Conservation (phyloP, 2,329 filamentous ascomycete genomes). For the Pseudogymnoascus sp. region DNA sequence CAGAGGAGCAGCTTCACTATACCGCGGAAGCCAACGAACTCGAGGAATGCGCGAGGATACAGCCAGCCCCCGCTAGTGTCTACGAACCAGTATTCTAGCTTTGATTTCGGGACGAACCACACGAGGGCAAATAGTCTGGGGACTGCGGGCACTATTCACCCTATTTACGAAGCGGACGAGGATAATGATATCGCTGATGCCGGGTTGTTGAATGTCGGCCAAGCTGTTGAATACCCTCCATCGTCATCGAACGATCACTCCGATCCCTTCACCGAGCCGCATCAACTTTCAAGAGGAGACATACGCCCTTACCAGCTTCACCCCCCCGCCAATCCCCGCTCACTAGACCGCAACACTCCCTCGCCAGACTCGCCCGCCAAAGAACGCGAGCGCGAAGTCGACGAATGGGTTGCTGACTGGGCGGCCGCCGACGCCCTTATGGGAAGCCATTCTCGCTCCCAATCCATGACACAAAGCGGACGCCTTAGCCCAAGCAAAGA, state of each 20-base stretch:
- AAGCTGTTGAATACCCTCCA: not conserved
- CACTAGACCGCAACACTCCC: constrained; percentile 12
- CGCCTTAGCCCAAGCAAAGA: constrained; percentile 25
- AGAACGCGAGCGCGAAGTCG: constrained; percentile 27
- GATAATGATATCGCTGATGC: constrained; percentile 14
- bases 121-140: constrained; percentile 38
- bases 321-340: constrained; percentile 24
- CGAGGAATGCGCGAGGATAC: constrained; percentile 27
- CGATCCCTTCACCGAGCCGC: constrained; percentile 10
- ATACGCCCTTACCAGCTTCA: constrained; percentile 7
- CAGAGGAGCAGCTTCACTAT: constrained; percentile 30
- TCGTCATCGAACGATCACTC: constrained; percentile 12
- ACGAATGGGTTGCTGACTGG: constrained; percentile 32
- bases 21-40: constrained; percentile 29
- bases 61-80: constrained; percentile 30
- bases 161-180: constrained; percentile 53
- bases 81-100: constrained; percentile 22
- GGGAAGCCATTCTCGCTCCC: constrained; percentile 22
- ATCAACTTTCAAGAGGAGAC: constrained; percentile 13
- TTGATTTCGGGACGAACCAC: constrained; percentile 33
- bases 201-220: constrained; percentile 11
- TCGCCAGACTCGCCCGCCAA: constrained; percentile 17
- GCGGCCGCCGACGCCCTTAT: constrained; percentile 28
- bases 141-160: constrained; percentile 47
- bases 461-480: constrained; percentile 20